Conservation (phyloP, 192 early-diverging fungal genomes). For the Coemansia sp. region DNA sequence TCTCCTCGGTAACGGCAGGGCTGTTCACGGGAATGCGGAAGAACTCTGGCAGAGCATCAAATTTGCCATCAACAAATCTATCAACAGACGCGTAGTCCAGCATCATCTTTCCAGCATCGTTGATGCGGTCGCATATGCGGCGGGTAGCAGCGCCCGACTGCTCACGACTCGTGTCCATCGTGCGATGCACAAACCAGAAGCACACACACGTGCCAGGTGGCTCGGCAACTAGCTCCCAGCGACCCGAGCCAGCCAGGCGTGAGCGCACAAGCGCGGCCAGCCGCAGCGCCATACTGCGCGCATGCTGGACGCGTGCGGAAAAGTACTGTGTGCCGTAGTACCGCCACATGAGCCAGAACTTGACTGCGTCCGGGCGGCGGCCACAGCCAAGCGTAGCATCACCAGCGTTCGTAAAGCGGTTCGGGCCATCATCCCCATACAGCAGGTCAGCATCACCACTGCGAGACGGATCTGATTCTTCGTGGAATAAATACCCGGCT, state of each 20-base stretch:
- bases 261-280: slow-evolving; percentile 37
- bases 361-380: slow-evolving; percentile 73
- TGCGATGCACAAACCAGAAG: slow-evolving; percentile 70
- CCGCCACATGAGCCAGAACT: slow-evolving; percentile 77
- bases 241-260: slow-evolving; percentile 19
- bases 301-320: slow-evolving; percentile 55
- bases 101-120: slow-evolving; percentile 56
- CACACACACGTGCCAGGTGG: slow-evolving; percentile 55
- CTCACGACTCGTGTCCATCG: neutral
- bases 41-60: slow-evolving; percentile 53
- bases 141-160: slow-evolving; percentile 53
- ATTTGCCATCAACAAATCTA: neutral
- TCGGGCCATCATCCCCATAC: too few relatives aligned
- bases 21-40: slow-evolving; percentile 73
- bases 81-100: slow-evolving; percentile 66
- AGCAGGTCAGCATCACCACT: slow-evolving; percentile 33
- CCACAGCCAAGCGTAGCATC: slow-evolving; percentile 80
- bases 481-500: slow-evolving; percentile 57
- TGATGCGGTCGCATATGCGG: slow-evolving; percentile 41
- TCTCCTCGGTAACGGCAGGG: slow-evolving; percentile 53
- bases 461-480: neutral
- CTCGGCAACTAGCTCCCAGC: slow-evolving; percentile 46
- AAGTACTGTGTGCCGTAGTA: slow-evolving; percentile 68
- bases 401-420: too few relatives aligned
- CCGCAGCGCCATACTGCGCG: slow-evolving; percentile 53